Evolutionary conservation across 169 alveolate genomes (phyloP).

Genomic region (Haemoproteus tartakovskyi): DNA sequence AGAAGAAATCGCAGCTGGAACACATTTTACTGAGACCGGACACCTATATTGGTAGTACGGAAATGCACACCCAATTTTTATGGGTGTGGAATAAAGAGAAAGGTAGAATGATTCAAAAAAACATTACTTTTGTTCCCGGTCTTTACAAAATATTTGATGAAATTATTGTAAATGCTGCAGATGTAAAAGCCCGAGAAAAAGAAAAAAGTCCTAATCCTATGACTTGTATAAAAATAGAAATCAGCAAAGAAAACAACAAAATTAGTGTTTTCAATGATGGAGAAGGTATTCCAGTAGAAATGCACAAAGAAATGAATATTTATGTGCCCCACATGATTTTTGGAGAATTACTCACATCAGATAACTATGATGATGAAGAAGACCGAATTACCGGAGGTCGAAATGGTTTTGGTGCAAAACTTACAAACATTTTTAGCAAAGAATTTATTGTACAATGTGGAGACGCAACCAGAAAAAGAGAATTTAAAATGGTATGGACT

Average conservation of each 20-base stretch:
- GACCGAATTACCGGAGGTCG: constrained; percentile 99
- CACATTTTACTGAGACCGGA: constrained; percentile 99
- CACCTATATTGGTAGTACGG: constrained; percentile 96
- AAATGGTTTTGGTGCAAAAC: constrained; percentile 99
- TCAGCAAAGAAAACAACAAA: constrained; percentile 74
- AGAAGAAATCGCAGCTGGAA: constrained; percentile 95
- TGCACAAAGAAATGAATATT: constrained; percentile 95
- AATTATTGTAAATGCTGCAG: constrained; percentile 99
- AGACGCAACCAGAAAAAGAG: constrained; percentile 85
- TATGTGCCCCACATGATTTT: constrained; percentile 98
- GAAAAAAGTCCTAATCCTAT: constrained; percentile 74
- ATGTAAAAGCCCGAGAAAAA: constrained; percentile 90
- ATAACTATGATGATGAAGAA: constrained; percentile 97
- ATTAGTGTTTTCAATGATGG: constrained; percentile 82
- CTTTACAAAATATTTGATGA: constrained; percentile 98
- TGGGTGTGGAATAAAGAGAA: constrained; percentile 93
- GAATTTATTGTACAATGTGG: constrained; percentile 95
- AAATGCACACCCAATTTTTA: constrained; percentile 86
- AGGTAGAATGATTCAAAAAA: constrained; percentile 84
- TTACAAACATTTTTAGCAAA: constrained; percentile 95
- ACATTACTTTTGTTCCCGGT: constrained; percentile 94
- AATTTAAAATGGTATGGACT: constrained; percentile 87
- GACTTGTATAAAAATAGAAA: constrained; percentile 83
- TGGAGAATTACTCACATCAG: constrained; percentile 97
- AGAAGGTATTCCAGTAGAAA: constrained; percentile 86